Evolutionary conservation across 169 alveolate genomes (phyloP), one percentile per base, ranked within the genome.

Genomic region (Perkinsus chesapeaki): DNA sequence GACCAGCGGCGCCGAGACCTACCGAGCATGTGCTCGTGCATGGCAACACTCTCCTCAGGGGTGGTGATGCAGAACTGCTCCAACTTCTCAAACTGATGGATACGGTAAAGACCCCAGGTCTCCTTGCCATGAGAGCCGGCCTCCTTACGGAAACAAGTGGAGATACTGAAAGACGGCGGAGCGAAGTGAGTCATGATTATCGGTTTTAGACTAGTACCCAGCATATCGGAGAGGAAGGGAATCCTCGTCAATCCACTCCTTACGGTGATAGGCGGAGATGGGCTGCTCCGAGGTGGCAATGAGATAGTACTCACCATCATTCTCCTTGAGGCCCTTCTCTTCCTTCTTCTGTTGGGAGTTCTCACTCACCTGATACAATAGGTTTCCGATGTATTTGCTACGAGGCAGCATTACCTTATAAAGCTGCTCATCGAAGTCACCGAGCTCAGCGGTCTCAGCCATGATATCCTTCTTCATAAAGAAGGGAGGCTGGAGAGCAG

Each of bases 111-210:
- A 19, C 99, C 99, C 99, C 99, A 98, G 39, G 98, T 98, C 95
- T 99, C 99, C 93, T 97, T 98, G 90, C 99, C 99, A 94, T 98
- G 99, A 47, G 99, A 99, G 27, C 99, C 99, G n/a, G 99, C 99
- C 96, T 99, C 99, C 96, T 98, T 98, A 94, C 99, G 97, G 97
- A 99, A 99, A 93, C 99, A 99, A 5, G 99, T 96, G 73, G 99
- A 98, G 60, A 96, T 91, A 9, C 99, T 99, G 82, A 43, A 16
- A 43, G 16, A n/a, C n/a, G n/a, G n/a, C n/a, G 60, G 27, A 60
- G 82, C 0, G 99, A 99, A 94, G 98, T 99, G 95, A 97, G 97
- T n/a, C 31, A 43, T 20, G 36, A 38, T 19, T 34, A 37, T 27
- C 38, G 3, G 34, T 12, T 92, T 9, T 37, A 82, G 27, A 1